Conservation (phyloP, 2,329 filamentous ascomycete species). For the Hypoxylon sp. region DNA sequence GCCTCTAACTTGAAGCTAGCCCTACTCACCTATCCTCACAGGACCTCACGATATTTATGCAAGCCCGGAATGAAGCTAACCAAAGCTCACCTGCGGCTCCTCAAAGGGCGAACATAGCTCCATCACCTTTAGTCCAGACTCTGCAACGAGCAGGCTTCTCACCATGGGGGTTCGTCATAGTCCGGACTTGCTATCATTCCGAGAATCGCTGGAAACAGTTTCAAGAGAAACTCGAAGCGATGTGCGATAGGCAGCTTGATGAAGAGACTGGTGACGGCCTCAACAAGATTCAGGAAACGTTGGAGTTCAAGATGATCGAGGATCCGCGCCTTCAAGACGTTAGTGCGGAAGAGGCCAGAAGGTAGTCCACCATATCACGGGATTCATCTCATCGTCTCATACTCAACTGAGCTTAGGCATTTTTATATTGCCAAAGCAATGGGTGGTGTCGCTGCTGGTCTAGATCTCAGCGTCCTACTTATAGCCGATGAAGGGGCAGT, state of each 20-base stretch:
- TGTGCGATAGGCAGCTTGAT: background rate
- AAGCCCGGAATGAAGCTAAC: constrained; percentile 15
- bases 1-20: background rate
- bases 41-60: constrained; percentile 16
- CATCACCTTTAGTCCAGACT: constrained; percentile 20
- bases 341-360: background rate
- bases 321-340: background rate
- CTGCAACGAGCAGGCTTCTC: constrained; percentile 17
- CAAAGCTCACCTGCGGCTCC: constrained; percentile 1
- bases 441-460: background rate
- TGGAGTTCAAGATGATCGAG: background rate
- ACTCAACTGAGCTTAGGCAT: background rate
- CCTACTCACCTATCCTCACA: background rate
- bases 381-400: background rate
- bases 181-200: constrained; percentile 15
- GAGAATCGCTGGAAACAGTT: constrained; percentile 7
- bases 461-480: background rate
- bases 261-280: background rate
- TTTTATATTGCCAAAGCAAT: background rate
- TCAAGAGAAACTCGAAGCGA: background rate
- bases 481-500: background rate
- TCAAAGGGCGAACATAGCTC: background rate
- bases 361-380: background rate
- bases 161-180: constrained; percentile 14
- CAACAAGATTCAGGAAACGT: background rate